Evolutionary conservation across 2,329 filamentous ascomycete species (phyloP), one percentile per base, ranked within the genome.

Genomic region (Lomentospora prolificans): DNA sequence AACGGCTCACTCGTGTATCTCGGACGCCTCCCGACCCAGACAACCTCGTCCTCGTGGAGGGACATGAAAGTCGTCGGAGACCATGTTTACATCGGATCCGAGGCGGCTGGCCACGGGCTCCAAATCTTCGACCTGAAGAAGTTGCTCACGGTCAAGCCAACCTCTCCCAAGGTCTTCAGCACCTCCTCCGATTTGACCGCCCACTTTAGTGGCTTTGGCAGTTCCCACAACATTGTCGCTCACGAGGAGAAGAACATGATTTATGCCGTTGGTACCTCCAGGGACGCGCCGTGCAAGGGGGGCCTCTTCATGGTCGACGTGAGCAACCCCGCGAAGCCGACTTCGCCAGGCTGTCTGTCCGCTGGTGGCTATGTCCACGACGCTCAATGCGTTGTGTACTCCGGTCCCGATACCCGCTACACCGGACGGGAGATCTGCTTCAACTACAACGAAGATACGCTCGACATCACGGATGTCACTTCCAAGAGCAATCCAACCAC

Each of bases 101-200:
- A 74, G 60, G 74, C 78, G 0, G 58, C 61, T 5, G 64, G 69
- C 55, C 81, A 85, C 63, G 77, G 78, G 51, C 72, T 85, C 24
- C 82, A 85, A 64, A 77, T 85, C 64, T 85, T 85, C 60, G 81
- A 85, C 63, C 73, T 84, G 72, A 78, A 70, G 61, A 82, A 68
- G 70, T 71, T 81, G 3, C 64, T 75, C 30, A 65, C 65, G 24
- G 61, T 80, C 50, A 66, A 76, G 61, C 52, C 52, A 4, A 63
- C 70, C 4, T 67, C 65, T 14, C 71, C 66, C 30, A 64, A 62
- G 55, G 61, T 59, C n/a, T 73, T 71, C 50, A 63, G 61, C 60
- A 64, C 63, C 9, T 61, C 63, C 46, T 62, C 59, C 4, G 71
- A 72, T 12, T 62, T 74, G 2, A 67, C 68, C 0, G 67, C 67